phyloP scores from a whole-genome alignment of 345 rosid genomes.

The Nasturtium officinale region DNA sequence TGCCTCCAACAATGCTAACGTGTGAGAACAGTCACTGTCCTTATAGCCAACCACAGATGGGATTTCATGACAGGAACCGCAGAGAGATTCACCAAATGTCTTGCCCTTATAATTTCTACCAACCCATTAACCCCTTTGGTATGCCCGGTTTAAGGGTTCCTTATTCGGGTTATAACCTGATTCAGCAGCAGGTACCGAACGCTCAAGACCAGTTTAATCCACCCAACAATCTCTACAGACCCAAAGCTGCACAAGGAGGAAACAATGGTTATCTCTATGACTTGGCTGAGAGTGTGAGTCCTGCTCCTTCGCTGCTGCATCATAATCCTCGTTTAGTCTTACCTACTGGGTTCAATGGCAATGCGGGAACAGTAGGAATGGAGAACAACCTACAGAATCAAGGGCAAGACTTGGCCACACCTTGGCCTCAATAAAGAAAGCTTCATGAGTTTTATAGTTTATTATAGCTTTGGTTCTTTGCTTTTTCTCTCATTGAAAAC shows the following conservation, averaged over 20 bases:
- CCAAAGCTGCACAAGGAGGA: not conserved
- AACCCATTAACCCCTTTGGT: conserved; percentile 11
- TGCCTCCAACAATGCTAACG: conserved; percentile 57
- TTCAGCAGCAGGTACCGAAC: conserved; percentile 15
- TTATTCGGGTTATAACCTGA: conserved; percentile 18
- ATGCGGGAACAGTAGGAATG: conserved; percentile 6
- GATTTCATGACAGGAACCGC: conserved; percentile 65
- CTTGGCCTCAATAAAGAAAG: conserved; percentile 25
- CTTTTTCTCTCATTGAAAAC: conserved; percentile 2
- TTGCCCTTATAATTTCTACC: conserved; percentile 56
- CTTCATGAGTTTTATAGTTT: conserved; percentile 12
- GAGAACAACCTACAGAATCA: conserved; percentile 24
- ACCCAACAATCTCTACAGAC: conserved; percentile 17
- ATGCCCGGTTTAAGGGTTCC: conserved; percentile 16
- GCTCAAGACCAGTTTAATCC: conserved; percentile 12
- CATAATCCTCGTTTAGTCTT: conserved; percentile 17
- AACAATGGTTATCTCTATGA: not conserved
- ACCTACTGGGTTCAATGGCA: not conserved
- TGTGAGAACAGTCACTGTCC: conserved; percentile 79
- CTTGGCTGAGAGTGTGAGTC: not conserved
- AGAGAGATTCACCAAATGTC: conserved; percentile 81
- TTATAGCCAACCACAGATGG: conserved; percentile 57
- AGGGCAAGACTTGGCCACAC: not conserved
- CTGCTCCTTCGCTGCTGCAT: conserved; percentile 2
- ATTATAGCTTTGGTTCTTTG: conserved; percentile 7